Percentiles rank a stretch among this genome's conserved stretches.
Conservation (phyloP, 352 stramenopile genomes). For the Pythium aristosporum region DNA sequence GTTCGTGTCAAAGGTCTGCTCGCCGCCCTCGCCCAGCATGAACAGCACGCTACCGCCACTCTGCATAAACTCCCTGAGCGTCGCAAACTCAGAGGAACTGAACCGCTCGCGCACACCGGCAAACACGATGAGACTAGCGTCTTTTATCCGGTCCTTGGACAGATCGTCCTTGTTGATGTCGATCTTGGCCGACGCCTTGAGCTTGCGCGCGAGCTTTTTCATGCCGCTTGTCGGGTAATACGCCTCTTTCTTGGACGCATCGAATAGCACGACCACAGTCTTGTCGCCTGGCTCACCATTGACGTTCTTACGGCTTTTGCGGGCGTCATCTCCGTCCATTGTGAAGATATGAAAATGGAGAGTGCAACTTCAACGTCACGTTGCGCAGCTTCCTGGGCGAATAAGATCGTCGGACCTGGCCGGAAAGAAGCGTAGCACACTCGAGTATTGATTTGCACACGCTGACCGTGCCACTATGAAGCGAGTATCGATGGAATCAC, state of each 20-base stretch:
- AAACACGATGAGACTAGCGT: slow-evolving; percentile 89
- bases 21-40: slow-evolving; percentile 90
- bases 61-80: slow-evolving; percentile 89
- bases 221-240: slow-evolving; percentile 90
- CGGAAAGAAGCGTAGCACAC: background rate
- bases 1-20: slow-evolving; percentile 90
- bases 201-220: slow-evolving; percentile 92
- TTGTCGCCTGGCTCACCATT: slow-evolving; percentile 14
- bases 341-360: background rate
- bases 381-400: background rate
- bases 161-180: slow-evolving; percentile 95
- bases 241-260: slow-evolving; percentile 93
- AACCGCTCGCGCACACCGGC: slow-evolving; percentile 89
- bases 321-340: slow-evolving; percentile 25
- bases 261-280: slow-evolving; percentile 72
- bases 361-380: slow-evolving; percentile 12
- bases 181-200: slow-evolving; percentile 90
- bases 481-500: background rate
- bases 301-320: slow-evolving; percentile 16
- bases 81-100: slow-evolving; percentile 82
- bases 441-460: background rate
- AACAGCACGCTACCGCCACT: slow-evolving; percentile 89
- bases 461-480: background rate
- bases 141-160: slow-evolving; percentile 83
- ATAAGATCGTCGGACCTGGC: background rate